Base-by-base conservation (phyloP, 2,329 filamentous ascomycete genomes). In the Podosphaera fusca region DNA sequence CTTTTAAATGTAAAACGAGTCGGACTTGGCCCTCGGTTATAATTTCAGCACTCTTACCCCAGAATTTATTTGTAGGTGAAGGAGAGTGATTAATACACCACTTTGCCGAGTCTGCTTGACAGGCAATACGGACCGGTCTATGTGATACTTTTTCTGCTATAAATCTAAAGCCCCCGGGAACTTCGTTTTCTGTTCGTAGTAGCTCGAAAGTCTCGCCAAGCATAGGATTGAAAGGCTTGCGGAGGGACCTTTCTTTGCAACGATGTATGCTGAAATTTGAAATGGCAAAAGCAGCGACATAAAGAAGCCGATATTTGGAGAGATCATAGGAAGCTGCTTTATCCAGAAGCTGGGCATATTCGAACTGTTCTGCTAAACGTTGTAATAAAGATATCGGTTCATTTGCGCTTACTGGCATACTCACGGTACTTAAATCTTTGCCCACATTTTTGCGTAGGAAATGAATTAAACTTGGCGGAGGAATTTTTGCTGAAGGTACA, bases 361-460 rank as follows among this genome's bases (percentile, higher is more conserved):
- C 92, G 53, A 96, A 70, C 65, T 90, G 85, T 69, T 98, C 92
- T 0, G 90, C 85, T 3, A 89, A 77, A 59, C 90, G 84, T 68
- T 98, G 92, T 4, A 96, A 74, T 9, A 94, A 72, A 0, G 90
- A 95, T 1, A 82, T 79, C 0, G 92, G 92, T 67, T 98, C 92
- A 69, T 98, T 98, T 31, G 90, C 83, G 3, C 90, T 94, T 0
- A 95, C 92, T 0, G 92, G 92, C 90, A 96, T 96, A 53, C 87
- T 89, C 62, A 98, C 94, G 2, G 88, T 94, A 59, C 87, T 95
- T 54, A 98, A 74, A 69, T 98, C 92, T 69, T 98, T 98, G 66
- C 92, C 92, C 8, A 96, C 92, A 64, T 98, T 98, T 70, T 96
- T 98, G 63, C 92, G 82, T 36, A 96, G 76, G 68, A 96, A 95